phyloP scores from a whole-genome alignment of 306 rosid genomes.

The Cicer judaicum region DNA sequence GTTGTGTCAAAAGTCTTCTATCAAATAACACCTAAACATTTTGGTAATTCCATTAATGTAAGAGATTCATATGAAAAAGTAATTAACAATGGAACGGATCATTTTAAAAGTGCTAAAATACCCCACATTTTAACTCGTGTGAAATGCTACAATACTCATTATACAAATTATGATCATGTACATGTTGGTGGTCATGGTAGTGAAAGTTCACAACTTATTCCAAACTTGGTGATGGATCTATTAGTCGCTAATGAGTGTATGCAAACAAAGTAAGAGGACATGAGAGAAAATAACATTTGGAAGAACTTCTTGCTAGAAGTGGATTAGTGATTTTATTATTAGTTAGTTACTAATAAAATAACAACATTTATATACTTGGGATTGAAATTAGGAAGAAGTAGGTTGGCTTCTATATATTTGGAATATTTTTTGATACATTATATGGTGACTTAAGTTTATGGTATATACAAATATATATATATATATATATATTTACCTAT shows the following conservation, averaged over 20 bases:
- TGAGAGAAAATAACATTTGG: slow-evolving; percentile 48
- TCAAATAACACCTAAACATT: slow-evolving; percentile 87
- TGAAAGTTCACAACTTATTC: slow-evolving; percentile 64
- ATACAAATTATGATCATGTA: slow-evolving; percentile 54
- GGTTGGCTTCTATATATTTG: too few species aligned
- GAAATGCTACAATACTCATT: slow-evolving; percentile 52
- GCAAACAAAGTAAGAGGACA: slow-evolving; percentile 59
- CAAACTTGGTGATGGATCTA: slow-evolving; percentile 60
- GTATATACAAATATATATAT: too few species aligned
- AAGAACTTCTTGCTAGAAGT: slow-evolving; percentile 47
- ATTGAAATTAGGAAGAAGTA: not conserved
- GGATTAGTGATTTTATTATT: slow-evolving; percentile 28
- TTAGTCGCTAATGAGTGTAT: slow-evolving; percentile 56
- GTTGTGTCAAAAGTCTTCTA: slow-evolving; percentile 89
- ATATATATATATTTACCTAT: too few species aligned
- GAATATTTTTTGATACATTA: too few species aligned
- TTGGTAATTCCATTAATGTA: slow-evolving; percentile 51
- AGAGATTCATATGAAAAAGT: slow-evolving; percentile 53
- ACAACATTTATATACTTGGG: slow-evolving; percentile 25
- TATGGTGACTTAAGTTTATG: too few species aligned
- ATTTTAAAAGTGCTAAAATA: not conserved
- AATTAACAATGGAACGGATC: slow-evolving; percentile 37
- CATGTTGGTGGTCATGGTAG: slow-evolving; percentile 48
- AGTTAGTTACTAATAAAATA: slow-evolving; percentile 16
- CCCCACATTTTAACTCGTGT: slow-evolving; percentile 50